Percentiles rank a stretch among this genome's conserved stretches.
Conservation (phyloP, 805 yeast genomes). For the Hanseniaspora lachancei region DNA sequence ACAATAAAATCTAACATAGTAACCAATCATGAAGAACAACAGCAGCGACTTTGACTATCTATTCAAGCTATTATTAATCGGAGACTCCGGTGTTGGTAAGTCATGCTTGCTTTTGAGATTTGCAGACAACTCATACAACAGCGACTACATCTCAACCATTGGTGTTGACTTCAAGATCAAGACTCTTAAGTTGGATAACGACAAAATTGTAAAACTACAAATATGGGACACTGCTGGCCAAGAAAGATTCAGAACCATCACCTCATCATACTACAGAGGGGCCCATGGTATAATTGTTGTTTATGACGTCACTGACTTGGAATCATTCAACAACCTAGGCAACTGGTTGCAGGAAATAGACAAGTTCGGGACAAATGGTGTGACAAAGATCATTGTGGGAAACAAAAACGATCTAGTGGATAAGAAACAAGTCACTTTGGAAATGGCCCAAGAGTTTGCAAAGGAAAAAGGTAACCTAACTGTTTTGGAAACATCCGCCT, state of each 20-base stretch:
- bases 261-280: slow-evolving; percentile 94
- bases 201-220: slow-evolving; percentile 86
- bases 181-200: slow-evolving; percentile 83
- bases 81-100: slow-evolving; percentile 98
- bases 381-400: slow-evolving; percentile 88
- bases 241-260: slow-evolving; percentile 94
- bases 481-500: slow-evolving; percentile 90
- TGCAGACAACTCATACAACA: slow-evolving; percentile 94
- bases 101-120: slow-evolving; percentile 88
- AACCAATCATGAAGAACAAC: slow-evolving; percentile 30
- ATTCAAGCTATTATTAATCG: slow-evolving; percentile 86
- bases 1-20: not conserved
- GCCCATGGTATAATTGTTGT: slow-evolving; percentile 98
- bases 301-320: slow-evolving; percentile 95
- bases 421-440: slow-evolving; percentile 88
- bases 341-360: slow-evolving; percentile 98
- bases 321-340: slow-evolving; percentile 87
- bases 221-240: slow-evolving; percentile 99
- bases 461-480: slow-evolving; percentile 81
- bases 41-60: slow-evolving; percentile 95
- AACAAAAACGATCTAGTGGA: slow-evolving; percentile 90
- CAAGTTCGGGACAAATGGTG: slow-evolving; percentile 95
- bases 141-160: slow-evolving; percentile 91
- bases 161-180: slow-evolving; percentile 91
- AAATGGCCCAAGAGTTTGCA: slow-evolving; percentile 94